These are phyloP conservation scores for Chaetomium strumarium DNA, from an alignment of 2,329 filamentous ascomycete species.

Conservation along the genomic window DNA sequence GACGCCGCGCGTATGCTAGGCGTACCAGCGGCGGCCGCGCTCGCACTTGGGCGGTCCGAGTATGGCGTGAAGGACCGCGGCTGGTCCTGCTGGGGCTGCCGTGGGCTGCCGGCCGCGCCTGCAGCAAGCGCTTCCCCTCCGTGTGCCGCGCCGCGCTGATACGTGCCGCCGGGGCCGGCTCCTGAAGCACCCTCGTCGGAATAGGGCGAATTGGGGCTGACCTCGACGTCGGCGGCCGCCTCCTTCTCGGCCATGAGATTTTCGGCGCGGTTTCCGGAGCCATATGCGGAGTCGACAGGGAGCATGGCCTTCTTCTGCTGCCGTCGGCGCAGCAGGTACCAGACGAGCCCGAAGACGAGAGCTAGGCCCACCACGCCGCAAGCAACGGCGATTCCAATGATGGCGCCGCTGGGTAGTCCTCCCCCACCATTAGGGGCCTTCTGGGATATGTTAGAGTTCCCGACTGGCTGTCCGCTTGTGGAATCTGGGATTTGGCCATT, in stretches of 20 bases:
- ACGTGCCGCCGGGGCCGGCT: constrained; percentile 12
- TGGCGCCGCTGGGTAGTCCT: constrained; percentile 38
- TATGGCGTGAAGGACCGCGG: constrained; percentile 31
- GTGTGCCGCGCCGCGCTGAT: constrained; percentile 5
- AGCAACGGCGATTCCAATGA: constrained; percentile 43
- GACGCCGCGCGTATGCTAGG: constrained; percentile 14
- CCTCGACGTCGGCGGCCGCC: constrained; percentile 31
- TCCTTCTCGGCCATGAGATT: constrained; percentile 45
- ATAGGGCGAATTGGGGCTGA: constrained; percentile 38
- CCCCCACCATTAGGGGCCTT: not conserved
- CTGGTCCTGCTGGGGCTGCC: constrained; percentile 13
- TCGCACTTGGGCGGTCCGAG: constrained; percentile 24
- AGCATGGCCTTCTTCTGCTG: constrained; percentile 27
- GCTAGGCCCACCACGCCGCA: constrained; percentile 34
- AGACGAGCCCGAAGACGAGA: constrained; percentile 36
- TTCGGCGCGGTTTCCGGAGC: constrained; percentile 22
- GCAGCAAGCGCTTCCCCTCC: not conserved
- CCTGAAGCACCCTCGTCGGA: constrained; percentile 33
- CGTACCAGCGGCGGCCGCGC: constrained; percentile 5
- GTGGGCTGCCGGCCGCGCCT: not conserved
- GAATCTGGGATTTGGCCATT: not conserved
- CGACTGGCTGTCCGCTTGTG: not conserved
- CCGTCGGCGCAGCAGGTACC: constrained; percentile 40
- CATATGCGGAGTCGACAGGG: constrained; percentile 26
- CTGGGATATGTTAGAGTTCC: not conserved